Conservation (phyloP, 2,329 filamentous ascomycete genomes). For the Aspergillus felis region DNA sequence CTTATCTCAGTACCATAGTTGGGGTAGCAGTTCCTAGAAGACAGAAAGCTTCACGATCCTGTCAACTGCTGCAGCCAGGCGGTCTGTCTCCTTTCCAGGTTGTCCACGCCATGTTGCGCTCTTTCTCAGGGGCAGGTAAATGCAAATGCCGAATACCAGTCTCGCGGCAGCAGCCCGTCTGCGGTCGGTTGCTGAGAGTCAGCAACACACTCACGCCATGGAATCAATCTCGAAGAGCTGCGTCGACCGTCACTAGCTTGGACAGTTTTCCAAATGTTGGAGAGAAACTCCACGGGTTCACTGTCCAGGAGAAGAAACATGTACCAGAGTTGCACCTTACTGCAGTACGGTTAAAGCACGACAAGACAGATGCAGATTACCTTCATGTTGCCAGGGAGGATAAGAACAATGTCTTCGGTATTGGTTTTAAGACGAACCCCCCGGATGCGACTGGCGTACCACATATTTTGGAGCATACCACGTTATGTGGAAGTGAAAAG, state of each 20-base stretch:
- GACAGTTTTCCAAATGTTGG: conserved; percentile 73
- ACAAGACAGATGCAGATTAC: conserved; percentile 94
- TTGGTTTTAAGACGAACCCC: conserved; percentile 98
- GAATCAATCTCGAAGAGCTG: conserved; percentile 18
- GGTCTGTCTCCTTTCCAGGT: neutral
- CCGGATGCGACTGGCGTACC: conserved; percentile 94
- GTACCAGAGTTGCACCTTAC: conserved; percentile 92
- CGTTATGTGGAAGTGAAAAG: conserved; percentile 91
- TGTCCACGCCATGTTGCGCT: conserved; percentile 29
- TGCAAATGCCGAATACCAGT: conserved; percentile 21
- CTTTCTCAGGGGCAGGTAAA: conserved; percentile 25
- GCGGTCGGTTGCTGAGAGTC: conserved; percentile 16
- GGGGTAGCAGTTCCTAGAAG: neutral
- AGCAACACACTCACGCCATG: conserved; percentile 13
- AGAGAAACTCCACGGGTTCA: conserved; percentile 89
- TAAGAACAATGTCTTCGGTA: conserved; percentile 98
- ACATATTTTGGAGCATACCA: conserved; percentile 97
- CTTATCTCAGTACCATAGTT: neutral
- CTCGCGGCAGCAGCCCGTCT: conserved; percentile 17
- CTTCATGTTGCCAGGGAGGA: conserved; percentile 93
- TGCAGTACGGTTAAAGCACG: conserved; percentile 83
- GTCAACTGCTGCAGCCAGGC: neutral
- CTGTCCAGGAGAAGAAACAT: conserved; percentile 80
- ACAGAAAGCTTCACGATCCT: neutral
- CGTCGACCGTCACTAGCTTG: conserved; percentile 68